phyloP scores from a whole-genome alignment of 2,329 filamentous ascomycete genomes.

The Coleophoma eucalyptorum region DNA sequence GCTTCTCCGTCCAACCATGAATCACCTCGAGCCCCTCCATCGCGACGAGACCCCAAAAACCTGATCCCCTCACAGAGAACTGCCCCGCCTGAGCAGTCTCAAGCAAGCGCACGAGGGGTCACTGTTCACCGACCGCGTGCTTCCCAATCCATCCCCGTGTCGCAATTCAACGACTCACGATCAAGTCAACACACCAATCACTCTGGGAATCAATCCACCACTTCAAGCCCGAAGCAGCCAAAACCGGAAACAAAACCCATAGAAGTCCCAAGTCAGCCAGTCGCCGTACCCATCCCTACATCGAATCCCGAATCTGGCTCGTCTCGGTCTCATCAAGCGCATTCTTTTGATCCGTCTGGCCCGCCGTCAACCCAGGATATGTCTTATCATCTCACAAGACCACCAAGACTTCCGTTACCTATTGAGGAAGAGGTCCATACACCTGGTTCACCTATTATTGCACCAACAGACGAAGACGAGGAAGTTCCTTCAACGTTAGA shows the following conservation, averaged over 20 bases:
- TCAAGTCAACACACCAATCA: slow-evolving; percentile 15
- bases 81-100: slow-evolving; percentile 57
- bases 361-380: slow-evolving; percentile 39
- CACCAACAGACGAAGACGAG: slow-evolving; percentile 53
- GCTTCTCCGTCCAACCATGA: slow-evolving; percentile 23
- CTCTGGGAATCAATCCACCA: not conserved
- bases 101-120: slow-evolving; percentile 47
- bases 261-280: slow-evolving; percentile 49
- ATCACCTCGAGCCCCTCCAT: slow-evolving; percentile 18
- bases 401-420: slow-evolving; percentile 84
- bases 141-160: slow-evolving; percentile 17
- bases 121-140: slow-evolving; percentile 24
- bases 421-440: slow-evolving; percentile 90
- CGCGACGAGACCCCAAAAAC: slow-evolving; percentile 41
- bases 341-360: slow-evolving; percentile 51
- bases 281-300: slow-evolving; percentile 41
- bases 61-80: slow-evolving; percentile 51
- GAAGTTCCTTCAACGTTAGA: slow-evolving; percentile 36
- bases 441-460: slow-evolving; percentile 85
- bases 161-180: slow-evolving; percentile 11
- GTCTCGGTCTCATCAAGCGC: slow-evolving; percentile 20
- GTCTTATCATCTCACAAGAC: slow-evolving; percentile 62
- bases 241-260: slow-evolving; percentile 30
- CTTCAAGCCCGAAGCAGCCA: slow-evolving; percentile 10
- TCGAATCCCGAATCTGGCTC: slow-evolving; percentile 19